These are phyloP conservation scores for Talaromyces sp. DNA, from an alignment of 2,329 filamentous ascomycete genomes.

Conservation along the genomic window DNA sequence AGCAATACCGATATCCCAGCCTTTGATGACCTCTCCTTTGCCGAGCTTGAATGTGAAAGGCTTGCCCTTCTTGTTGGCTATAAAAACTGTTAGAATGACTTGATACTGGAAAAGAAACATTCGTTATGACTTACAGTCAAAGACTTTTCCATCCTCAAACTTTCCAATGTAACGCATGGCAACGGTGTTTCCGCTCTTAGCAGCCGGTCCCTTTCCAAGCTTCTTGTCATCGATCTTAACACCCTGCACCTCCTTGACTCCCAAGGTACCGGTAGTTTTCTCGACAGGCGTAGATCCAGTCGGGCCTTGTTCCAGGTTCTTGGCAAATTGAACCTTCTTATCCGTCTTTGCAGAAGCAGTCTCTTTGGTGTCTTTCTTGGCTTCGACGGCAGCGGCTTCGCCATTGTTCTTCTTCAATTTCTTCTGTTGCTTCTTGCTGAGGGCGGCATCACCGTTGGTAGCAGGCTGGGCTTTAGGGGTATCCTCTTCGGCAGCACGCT, in stretches of 20 bases:
- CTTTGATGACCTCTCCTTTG: conserved; percentile 94
- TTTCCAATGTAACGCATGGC: conserved; percentile 98
- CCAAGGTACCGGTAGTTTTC: conserved; percentile 55
- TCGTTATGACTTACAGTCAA: conserved; percentile 66
- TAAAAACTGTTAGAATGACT: conserved; percentile 1
- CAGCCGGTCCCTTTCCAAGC: conserved; percentile 73
- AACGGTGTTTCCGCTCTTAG: conserved; percentile 85
- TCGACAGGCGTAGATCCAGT: conserved; percentile 56
- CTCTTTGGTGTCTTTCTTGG: conserved; percentile 54
- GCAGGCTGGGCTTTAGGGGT: conserved; percentile 44
- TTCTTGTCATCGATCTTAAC: conserved; percentile 96
- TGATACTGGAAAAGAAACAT: conserved; percentile 4
- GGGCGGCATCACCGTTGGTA: conserved; percentile 62
- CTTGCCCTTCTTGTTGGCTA: conserved; percentile 98
- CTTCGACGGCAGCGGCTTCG: conserved; percentile 62
- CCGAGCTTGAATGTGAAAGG: conserved; percentile 96
- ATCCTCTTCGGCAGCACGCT: conserved; percentile 73
- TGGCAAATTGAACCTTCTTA: conserved; percentile 98
- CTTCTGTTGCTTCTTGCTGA: conserved; percentile 96
- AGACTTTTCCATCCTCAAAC: conserved; percentile 88
- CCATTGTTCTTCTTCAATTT: conserved; percentile 99
- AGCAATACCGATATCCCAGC: conserved; percentile 90
- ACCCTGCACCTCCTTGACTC: conserved; percentile 76
- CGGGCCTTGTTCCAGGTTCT: conserved; percentile 96
- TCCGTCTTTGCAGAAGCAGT: conserved; percentile 54